These are phyloP conservation scores for Erysimum cheiranthoides DNA, from an alignment of 345 rosid genomes.

Conservation along the genomic window DNA sequence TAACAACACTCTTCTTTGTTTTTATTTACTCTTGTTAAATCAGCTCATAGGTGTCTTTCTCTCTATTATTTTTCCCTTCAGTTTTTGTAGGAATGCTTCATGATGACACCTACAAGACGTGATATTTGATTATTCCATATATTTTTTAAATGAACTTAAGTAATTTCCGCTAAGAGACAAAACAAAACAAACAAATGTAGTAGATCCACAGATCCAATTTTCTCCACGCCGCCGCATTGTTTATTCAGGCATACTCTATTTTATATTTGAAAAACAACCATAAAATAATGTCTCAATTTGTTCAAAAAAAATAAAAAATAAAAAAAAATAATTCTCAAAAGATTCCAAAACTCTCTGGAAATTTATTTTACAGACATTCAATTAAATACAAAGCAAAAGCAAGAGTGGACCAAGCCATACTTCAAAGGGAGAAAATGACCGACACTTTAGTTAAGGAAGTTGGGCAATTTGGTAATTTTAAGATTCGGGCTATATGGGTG, in stretches of 20 bases:
- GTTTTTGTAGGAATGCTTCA: conserved; percentile 9
- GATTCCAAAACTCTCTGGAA: conserved; percentile 25
- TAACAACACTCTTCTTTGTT: conserved; percentile 21
- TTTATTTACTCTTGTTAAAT: conserved; percentile 3
- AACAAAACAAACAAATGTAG: conserved; percentile 28
- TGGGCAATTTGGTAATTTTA: conserved; percentile 30
- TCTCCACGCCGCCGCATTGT: conserved; percentile 46
- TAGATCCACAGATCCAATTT: conserved; percentile 42
- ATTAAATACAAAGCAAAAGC: conserved; percentile 25
- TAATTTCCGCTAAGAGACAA: conserved; percentile 11
- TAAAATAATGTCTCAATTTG: conserved; percentile 38
- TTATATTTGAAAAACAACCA: conserved; percentile 20
- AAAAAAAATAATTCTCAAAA: too few relatives aligned
- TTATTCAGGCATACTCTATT: conserved; percentile 26
- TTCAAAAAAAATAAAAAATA: too few relatives aligned
- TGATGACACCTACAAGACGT: conserved; percentile 42
- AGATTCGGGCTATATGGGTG: conserved; percentile 21
- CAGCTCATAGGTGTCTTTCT: conserved; percentile 5
- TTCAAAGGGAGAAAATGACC: conserved; percentile 38
- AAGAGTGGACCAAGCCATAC: conserved; percentile 46
- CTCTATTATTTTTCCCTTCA: not conserved
- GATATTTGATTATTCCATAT: conserved; percentile 12
- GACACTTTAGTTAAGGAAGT: conserved; percentile 25
- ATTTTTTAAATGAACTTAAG: not conserved
- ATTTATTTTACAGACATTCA: not conserved